Conservation (phyloP, 1,284 basidiomycete species). For the Leccinum insolens region DNA sequence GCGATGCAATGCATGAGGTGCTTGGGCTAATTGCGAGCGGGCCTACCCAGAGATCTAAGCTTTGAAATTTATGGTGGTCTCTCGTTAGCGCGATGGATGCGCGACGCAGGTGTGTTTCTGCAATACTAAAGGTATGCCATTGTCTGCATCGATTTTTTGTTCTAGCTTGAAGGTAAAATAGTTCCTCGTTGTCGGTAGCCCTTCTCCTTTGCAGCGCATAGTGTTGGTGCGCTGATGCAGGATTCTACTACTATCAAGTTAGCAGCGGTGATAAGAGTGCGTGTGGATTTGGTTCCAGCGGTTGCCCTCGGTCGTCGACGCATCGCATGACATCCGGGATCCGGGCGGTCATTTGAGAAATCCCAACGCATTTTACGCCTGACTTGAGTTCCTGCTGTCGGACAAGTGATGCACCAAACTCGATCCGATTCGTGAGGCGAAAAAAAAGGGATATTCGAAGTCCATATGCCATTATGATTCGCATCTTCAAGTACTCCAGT, state of each 20-base stretch:
- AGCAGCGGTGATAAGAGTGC: not conserved
- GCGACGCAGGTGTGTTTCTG: not conserved
- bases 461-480: too few relatives aligned
- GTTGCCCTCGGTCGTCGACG: not conserved
- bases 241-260: not conserved
- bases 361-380: not conserved
- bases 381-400: not conserved
- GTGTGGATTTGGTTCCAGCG: not conserved
- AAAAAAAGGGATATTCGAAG: too few relatives aligned
- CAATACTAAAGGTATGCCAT: not conserved
- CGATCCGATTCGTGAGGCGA: not conserved
- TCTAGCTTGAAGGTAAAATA: not conserved
- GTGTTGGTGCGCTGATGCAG: not conserved
- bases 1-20: slow-evolving; percentile 29
- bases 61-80: not conserved
- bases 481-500: too few relatives aligned
- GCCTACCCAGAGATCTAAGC: slow-evolving; percentile 16
- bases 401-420: not conserved
- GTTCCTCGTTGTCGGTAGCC: not conserved
- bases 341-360: not conserved
- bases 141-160: not conserved
- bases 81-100: not conserved
- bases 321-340: not conserved
- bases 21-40: slow-evolving; percentile 19
- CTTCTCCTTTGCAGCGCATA: not conserved